Percentiles rank a stretch among this genome's conserved stretches.
Conservation (phyloP, 345 rosid species). For the Raphanus sativus region DNA sequence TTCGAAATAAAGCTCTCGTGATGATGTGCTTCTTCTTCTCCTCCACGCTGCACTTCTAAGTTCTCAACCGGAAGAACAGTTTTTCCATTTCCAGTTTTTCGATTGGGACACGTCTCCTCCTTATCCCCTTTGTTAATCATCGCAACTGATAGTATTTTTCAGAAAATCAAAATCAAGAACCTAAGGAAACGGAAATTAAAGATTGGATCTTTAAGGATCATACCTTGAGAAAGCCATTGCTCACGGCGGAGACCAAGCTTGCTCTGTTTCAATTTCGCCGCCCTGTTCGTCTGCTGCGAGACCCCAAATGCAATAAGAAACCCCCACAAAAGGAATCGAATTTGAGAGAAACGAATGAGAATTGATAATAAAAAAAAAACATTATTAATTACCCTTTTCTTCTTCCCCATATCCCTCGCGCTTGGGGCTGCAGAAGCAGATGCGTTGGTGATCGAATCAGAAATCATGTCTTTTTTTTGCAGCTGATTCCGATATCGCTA, state of each 20-base stretch:
- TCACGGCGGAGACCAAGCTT: slow-evolving; percentile 92
- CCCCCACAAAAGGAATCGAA: slow-evolving; percentile 7
- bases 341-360: slow-evolving; percentile 2
- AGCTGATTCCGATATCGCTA: background rate
- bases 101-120: slow-evolving; percentile 49
- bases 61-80: slow-evolving; percentile 40
- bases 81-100: slow-evolving; percentile 15
- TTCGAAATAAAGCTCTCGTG: slow-evolving; percentile 61
- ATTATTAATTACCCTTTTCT: slow-evolving; percentile 61
- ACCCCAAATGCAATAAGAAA: slow-evolving; percentile 19
- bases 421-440: slow-evolving; percentile 51
- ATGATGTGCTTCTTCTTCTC: slow-evolving; percentile 41
- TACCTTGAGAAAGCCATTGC: slow-evolving; percentile 98
- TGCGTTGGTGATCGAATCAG: slow-evolving; percentile 60
- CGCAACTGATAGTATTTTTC: slow-evolving; percentile 34
- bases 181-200: background rate
- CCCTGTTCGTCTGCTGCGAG: slow-evolving; percentile 63
- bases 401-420: slow-evolving; percentile 62
- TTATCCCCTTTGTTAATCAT: slow-evolving; percentile 53
- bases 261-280: slow-evolving; percentile 92
- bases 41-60: slow-evolving; percentile 39
- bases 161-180: background rate
- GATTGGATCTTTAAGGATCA: background rate
- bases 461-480: slow-evolving; percentile 50
- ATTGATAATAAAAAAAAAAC: background rate